Conservation (phyloP, 140 eudicot genomes). For the Ambrosia hybrid region DNA sequence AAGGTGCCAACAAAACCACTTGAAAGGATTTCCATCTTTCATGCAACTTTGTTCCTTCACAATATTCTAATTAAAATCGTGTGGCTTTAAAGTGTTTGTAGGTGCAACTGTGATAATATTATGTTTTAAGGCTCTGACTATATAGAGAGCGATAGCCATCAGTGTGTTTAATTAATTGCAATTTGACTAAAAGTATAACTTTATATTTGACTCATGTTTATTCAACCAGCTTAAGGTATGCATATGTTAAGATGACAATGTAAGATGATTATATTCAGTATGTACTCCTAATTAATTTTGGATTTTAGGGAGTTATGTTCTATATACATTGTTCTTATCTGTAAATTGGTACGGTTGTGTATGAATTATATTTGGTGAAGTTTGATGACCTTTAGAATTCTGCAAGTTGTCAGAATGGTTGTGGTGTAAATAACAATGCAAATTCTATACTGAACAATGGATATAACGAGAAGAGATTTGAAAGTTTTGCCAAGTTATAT, state of each 20-base stretch:
- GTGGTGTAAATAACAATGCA: constrained; percentile 36
- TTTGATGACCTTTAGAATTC: too few species aligned
- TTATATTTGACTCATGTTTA: neutral
- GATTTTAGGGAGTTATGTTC: too few species aligned
- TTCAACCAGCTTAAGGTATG: too few species aligned
- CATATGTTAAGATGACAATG: too few species aligned
- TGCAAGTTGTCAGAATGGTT: constrained; percentile 25
- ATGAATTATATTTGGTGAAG: too few species aligned
- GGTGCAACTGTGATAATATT: neutral
- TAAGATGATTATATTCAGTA: too few species aligned
- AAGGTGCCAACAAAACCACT: constrained; percentile 16
- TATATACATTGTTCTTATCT: too few species aligned
- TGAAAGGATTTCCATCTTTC: constrained; percentile 44
- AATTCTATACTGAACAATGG: constrained; percentile 42
- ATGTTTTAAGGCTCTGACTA: neutral
- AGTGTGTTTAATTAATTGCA: neutral
- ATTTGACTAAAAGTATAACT: neutral
- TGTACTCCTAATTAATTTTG: too few species aligned
- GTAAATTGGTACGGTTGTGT: too few species aligned
- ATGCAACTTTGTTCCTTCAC: neutral
- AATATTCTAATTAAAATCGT: neutral
- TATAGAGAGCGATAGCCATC: neutral
- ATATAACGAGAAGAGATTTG: constrained; percentile 57
- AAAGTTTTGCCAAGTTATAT: constrained; percentile 67
- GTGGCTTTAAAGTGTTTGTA: neutral